Evolutionary conservation across 352 stramenopile species (phyloP), one percentile per base, ranked within the genome.

Genomic region (Albugo laibachii): DNA sequence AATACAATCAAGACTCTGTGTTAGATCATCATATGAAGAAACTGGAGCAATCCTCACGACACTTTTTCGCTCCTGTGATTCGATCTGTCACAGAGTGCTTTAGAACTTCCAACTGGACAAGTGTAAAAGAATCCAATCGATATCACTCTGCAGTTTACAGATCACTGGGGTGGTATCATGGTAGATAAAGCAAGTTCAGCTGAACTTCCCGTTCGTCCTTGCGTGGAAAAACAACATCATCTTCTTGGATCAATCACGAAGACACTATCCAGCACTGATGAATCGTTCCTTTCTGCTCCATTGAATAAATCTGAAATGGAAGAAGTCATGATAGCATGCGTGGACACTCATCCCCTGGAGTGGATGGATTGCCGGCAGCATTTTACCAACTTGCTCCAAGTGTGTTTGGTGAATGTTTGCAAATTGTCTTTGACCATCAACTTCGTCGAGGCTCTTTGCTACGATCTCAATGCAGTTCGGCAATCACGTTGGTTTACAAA

Each of bases 321-420:
- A 24, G 20, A 8, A 19, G 38, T 8, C 16, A 43, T 43, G 3
- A 19, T 10, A 19, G 20, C 8, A 43, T 43, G 20, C 16, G 20
- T 8, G 38, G 16, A 24, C 16, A 19, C 16, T 43, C 38, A 43
- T 19, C 38, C 3, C 38, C 38, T 43, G 38, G 38, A 19, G 8
- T 43, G 16, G 38, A 43, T 24, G 59, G 59, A 11, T 45, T 53
- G 2, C 51, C 49, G 1, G 55, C 53, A 24, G 52, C 41, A 8
- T 63, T 63, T 40, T 63, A 50, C 50, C 46, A 63, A 19, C n/a
- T 54, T 0, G 49, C 41, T 11, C 53, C 59, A 2, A 31, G 55
- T 18, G 19, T 41, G 14, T 61, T 66, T 12, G 50, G 53, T n/a
- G 45, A 54, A 41, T 41, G 47, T 38, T 45, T 63, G n/a, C 15